A percentile compares a stretch with the other conserved stretches of the same genome.
phyloP scores from a whole-genome alignment of 2,329 filamentous ascomycete species.

The Leptographium lundbergii region DNA sequence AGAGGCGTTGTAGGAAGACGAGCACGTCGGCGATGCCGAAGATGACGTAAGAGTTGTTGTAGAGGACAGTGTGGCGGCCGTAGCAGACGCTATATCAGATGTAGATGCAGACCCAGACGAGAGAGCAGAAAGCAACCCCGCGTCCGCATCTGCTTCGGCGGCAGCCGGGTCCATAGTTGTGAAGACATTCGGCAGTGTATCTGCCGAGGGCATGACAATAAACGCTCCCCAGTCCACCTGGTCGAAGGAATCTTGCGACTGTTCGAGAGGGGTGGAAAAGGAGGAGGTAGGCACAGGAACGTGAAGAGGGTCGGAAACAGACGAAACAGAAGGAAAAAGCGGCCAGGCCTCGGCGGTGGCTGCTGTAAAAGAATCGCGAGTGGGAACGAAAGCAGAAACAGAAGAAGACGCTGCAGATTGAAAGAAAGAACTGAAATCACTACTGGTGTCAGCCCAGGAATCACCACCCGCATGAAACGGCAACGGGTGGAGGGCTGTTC shows the following conservation, averaged over 20 bases:
- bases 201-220: background rate
- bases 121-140: background rate
- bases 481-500: background rate
- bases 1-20: background rate
- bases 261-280: constrained; percentile 1
- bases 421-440: background rate
- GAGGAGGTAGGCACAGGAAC: background rate
- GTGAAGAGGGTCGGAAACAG: background rate
- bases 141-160: background rate
- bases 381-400: background rate
- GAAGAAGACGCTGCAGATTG: background rate
- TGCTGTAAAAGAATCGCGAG: background rate
- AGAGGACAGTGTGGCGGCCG: background rate
- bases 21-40: background rate
- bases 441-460: background rate
- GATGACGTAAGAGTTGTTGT: background rate
- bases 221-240: constrained; percentile 6
- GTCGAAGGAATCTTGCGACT: background rate
- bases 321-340: background rate
- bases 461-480: background rate
- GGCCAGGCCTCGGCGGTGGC: background rate
- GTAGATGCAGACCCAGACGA: background rate
- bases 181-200: background rate
- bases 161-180: background rate
- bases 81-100: background rate